These are phyloP conservation scores for Apiospora hydei DNA, from an alignment of 2,329 filamentous ascomycete species.

Conservation along the genomic window DNA sequence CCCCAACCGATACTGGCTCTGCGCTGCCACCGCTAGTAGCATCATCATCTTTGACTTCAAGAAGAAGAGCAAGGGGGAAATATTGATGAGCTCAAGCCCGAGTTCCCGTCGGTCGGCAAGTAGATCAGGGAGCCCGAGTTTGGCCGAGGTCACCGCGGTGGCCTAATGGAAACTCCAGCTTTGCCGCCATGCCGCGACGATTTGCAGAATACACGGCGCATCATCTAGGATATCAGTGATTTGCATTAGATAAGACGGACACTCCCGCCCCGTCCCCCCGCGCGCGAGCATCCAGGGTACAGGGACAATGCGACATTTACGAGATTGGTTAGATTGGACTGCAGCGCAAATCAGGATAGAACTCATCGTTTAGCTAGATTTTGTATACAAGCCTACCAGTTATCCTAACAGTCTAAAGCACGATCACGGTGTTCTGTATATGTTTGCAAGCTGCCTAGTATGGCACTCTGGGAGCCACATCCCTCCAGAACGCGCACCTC, in stretches of 20 bases:
- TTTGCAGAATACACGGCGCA: background rate
- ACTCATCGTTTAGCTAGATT: background rate
- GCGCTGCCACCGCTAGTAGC: slow-evolving; percentile 90
- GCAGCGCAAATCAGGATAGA: background rate
- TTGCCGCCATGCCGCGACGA: background rate
- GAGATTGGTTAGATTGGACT: background rate
- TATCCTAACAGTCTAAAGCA: background rate
- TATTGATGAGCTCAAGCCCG: slow-evolving; percentile 99
- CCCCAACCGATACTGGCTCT: slow-evolving; percentile 99
- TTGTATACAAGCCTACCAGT: background rate
- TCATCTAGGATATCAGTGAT: background rate
- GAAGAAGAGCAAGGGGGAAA: slow-evolving; percentile 99
- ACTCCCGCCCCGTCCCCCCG: too few relatives aligned
- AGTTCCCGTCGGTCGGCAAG: slow-evolving; percentile 95
- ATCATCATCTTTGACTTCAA: slow-evolving; percentile 99
- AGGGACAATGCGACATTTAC: background rate
- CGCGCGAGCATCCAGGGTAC: background rate
- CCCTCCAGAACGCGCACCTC: slow-evolving; percentile 39
- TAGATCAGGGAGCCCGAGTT: slow-evolving; percentile 76
- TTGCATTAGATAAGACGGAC: too few relatives aligned
- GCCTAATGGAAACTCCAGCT: background rate
- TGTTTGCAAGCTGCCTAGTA: slow-evolving; percentile 27
- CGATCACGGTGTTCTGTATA: background rate
- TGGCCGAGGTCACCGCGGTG: background rate
- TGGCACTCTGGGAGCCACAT: slow-evolving; percentile 35